Evolutionary conservation across 768 basidiomycete genomes (phyloP), one percentile per base, ranked within the genome.

Genomic region (Dendrothele bispora): DNA sequence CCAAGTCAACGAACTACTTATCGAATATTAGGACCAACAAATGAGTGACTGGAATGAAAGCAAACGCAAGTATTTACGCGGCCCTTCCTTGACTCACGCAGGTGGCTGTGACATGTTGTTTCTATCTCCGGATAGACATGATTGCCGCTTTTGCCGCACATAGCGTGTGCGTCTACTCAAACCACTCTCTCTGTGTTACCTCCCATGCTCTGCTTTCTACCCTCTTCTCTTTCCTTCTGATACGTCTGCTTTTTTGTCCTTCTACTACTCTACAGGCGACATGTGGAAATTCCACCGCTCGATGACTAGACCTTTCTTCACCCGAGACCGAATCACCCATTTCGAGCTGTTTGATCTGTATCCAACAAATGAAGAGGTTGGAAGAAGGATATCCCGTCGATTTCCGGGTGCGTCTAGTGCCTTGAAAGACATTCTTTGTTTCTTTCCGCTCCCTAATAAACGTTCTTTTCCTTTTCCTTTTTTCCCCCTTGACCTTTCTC

Each of bases 61-160:
- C n/a, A n/a, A n/a, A n/a, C n/a, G n/a, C n/a, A n/a, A n/a, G n/a
- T n/a, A n/a, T n/a, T n/a, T n/a, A n/a, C n/a, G n/a, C n/a, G n/a
- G n/a, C n/a, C n/a, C n/a, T n/a, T n/a, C n/a, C n/a, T n/a, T n/a
- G n/a, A n/a, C n/a, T n/a, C n/a, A n/a, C n/a, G n/a, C 71, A 65
- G 38, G 51, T 63, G 18, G 65, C 66, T 12, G 71, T 78, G 70
- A 61, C 62, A 3, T 68, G 73, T 2, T 69, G 85, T 11, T 62
- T 86, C 14, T 86, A 85, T 0, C n/a, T n/a, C n/a, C n/a, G n/a
- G n/a, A n/a, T n/a, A n/a, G n/a, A n/a, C n/a, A n/a, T n/a, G n/a
- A 72, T 73, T 11, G 86, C 86, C 0, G 80, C 86, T 4, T 87
- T 87, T 59, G 85, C 86, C 53, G 78, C 81, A 12, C 82, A 86